These are phyloP conservation scores for Rehmannia glutinosa DNA, from an alignment of 257 asterid genomes.

Conservation along the genomic window DNA sequence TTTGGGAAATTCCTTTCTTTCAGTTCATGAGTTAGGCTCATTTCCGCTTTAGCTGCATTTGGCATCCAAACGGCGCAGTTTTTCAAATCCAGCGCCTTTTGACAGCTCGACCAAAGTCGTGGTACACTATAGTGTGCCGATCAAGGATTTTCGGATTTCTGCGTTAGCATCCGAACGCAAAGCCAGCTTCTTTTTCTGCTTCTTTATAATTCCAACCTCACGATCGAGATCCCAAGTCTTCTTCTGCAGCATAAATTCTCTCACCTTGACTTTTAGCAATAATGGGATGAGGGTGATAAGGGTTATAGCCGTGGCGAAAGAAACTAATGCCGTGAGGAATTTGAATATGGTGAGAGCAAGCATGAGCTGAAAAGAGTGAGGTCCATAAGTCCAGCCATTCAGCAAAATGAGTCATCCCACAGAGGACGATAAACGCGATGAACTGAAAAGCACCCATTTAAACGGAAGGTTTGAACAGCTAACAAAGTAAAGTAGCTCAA, in stretches of 20 bases:
- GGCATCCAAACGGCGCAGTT: slow-evolving; percentile 97
- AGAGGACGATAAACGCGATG: slow-evolving; percentile 81
- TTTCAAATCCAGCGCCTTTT: slow-evolving; percentile 64
- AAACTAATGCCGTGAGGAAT: slow-evolving; percentile 75
- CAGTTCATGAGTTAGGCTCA: slow-evolving; percentile 66
- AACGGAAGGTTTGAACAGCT: slow-evolving; percentile 75
- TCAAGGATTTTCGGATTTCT: slow-evolving; percentile 83
- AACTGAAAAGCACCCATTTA: slow-evolving; percentile 90
- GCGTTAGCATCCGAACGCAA: slow-evolving; percentile 94
- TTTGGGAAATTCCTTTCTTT: slow-evolving; percentile 36
- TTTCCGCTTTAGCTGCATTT: slow-evolving; percentile 51
- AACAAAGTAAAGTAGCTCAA: slow-evolving; percentile 85
- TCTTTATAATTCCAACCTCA: slow-evolving; percentile 68
- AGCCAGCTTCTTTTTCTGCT: slow-evolving; percentile 68
- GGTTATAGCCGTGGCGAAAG: slow-evolving; percentile 81
- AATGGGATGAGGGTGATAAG: slow-evolving; percentile 68
- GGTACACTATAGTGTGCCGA: slow-evolving; percentile 74
- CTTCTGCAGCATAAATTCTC: slow-evolving; percentile 73
- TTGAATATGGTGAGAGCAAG: slow-evolving; percentile 77
- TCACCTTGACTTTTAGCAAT: slow-evolving; percentile 71
- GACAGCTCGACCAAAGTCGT: slow-evolving; percentile 87
- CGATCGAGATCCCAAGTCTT: slow-evolving; percentile 87
- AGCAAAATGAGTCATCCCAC: slow-evolving; percentile 96
- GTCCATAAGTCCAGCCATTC: slow-evolving; percentile 88
- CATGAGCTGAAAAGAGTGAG: slow-evolving; percentile 75